These are phyloP conservation scores for Piloderma croceum DNA, from an alignment of 768 basidiomycete genomes.

Conservation along the genomic window DNA sequence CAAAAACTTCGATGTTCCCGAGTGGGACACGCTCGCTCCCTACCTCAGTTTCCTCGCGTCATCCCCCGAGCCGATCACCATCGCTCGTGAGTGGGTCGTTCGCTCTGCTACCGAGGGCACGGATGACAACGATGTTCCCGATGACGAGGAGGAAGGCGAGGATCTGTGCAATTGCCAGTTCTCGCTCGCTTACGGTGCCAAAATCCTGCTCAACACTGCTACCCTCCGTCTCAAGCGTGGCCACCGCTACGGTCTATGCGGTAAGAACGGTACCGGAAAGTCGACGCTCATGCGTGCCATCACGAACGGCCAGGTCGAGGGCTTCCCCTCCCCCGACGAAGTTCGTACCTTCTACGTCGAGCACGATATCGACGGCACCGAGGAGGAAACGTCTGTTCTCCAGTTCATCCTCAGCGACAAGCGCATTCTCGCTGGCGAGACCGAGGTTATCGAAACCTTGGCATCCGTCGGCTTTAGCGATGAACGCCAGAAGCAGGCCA, in stretches of 20 bases:
- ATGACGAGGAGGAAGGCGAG: slow-evolving; percentile 97
- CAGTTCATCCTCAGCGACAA: slow-evolving; percentile 83
- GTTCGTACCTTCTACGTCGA: slow-evolving; percentile 99
- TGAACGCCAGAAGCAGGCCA: slow-evolving; percentile 78
- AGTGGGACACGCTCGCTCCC: slow-evolving; percentile 80
- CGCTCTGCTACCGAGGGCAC: slow-evolving; percentile 77
- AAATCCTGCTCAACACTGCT: slow-evolving; percentile 95
- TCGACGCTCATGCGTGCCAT: slow-evolving; percentile 92
- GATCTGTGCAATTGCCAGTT: slow-evolving; percentile 99
- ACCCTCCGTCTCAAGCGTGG: slow-evolving; percentile 96
- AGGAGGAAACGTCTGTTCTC: slow-evolving; percentile 85
- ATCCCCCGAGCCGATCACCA: slow-evolving; percentile 57
- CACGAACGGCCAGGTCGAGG: slow-evolving; percentile 92
- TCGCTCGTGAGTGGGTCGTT: slow-evolving; percentile 84
- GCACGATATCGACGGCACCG: slow-evolving; percentile 96
- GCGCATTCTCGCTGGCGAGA: slow-evolving; percentile 65
- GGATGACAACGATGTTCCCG: slow-evolving; percentile 60
- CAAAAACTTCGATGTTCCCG: slow-evolving; percentile 87
- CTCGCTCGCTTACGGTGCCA: slow-evolving; percentile 97
- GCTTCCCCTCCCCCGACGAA: slow-evolving; percentile 95
- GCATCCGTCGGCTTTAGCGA: slow-evolving; percentile 89
- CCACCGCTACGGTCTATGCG: slow-evolving; percentile 97
- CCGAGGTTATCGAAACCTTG: slow-evolving; percentile 76
- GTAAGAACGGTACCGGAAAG: slow-evolving; percentile 98
- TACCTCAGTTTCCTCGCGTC: slow-evolving; percentile 66